Evolutionary conservation across 2,329 filamentous ascomycete species (phyloP).

Genomic region (Paecilomyces variotii): DNA sequence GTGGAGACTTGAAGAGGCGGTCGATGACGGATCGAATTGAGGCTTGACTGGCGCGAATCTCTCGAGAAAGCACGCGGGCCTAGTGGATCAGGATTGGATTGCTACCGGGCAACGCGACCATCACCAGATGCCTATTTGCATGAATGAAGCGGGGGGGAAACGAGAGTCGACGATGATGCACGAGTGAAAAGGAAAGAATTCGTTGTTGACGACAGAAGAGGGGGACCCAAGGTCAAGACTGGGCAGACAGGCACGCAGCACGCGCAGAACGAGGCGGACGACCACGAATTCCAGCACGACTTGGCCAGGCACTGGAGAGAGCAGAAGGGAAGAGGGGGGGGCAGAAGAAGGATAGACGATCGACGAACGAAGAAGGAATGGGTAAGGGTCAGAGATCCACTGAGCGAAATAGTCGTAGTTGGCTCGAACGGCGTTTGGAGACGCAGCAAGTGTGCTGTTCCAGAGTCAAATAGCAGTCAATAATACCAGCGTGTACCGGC

Average conservation of each 20-base stretch:
- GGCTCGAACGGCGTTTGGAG: conserved; percentile 1
- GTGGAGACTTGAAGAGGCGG: conserved; percentile 20
- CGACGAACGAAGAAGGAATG: conserved; percentile 7
- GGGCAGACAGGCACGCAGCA: conserved; percentile 4
- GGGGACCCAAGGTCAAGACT: conserved; percentile 2
- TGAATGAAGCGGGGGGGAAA: background rate
- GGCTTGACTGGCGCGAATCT: conserved; percentile 11
- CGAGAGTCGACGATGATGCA: background rate
- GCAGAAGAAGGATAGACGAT: background rate
- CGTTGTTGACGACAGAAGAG: background rate
- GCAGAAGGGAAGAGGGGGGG: background rate
- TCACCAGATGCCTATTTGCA: background rate
- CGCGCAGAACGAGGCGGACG: conserved; percentile 1
- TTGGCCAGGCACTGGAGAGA: background rate
- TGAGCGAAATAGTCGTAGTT: conserved; percentile 7
- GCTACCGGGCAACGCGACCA: background rate
- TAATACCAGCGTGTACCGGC: background rate
- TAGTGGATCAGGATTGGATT: background rate
- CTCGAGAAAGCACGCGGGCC: conserved; percentile 4
- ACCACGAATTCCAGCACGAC: background rate
- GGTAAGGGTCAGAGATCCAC: conserved; percentile 10
- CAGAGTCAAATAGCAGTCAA: background rate
- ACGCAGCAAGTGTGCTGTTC: background rate
- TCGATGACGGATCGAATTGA: conserved; percentile 13
- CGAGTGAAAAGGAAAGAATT: background rate